These are phyloP conservation scores for Calocybe cyanea DNA, from an alignment of 768 basidiomycete genomes.

Conservation along the genomic window DNA sequence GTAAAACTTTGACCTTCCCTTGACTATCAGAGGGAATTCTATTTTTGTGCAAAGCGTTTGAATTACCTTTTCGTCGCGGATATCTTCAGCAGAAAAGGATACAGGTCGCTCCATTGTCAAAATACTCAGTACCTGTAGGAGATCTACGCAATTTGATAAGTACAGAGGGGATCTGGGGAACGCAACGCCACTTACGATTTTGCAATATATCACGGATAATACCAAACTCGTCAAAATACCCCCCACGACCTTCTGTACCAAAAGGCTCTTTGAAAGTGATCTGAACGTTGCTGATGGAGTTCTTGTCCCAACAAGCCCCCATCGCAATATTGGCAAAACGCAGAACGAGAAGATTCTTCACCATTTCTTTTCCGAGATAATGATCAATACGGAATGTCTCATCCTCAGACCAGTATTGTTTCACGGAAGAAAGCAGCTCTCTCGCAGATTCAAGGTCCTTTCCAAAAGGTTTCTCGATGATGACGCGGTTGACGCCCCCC, in stretches of 20 bases:
- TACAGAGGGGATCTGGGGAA: conserved; percentile 16
- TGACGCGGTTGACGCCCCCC: conserved; percentile 79
- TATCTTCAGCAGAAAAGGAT: conserved; percentile 95
- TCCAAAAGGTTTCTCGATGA: conserved; percentile 98
- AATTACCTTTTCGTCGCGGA: conserved; percentile 94
- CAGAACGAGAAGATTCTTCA: conserved; percentile 95
- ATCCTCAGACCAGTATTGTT: conserved; percentile 88
- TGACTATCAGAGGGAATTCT: neutral
- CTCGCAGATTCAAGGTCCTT: conserved; percentile 87
- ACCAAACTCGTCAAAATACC: conserved; percentile 99
- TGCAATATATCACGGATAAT: conserved; percentile 97
- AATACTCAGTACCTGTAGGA: conserved; percentile 92
- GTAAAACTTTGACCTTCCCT: conserved; percentile 89
- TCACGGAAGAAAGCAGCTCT: conserved; percentile 72
- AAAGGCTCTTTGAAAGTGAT: conserved; percentile 99
- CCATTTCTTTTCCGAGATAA: conserved; percentile 99
- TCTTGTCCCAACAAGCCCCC: conserved; percentile 91
- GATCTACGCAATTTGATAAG: conserved; percentile 60
- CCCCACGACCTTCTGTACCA: conserved; percentile 99
- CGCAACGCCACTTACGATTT: conserved; percentile 74
- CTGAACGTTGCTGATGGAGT: conserved; percentile 94
- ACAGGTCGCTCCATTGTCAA: conserved; percentile 98
- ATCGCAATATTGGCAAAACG: conserved; percentile 94
- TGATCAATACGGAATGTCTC: conserved; percentile 99
- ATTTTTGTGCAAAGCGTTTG: conserved; percentile 4